Base-by-base conservation (phyloP, 768 basidiomycete genomes). In the Crepidotus variabilis region DNA sequence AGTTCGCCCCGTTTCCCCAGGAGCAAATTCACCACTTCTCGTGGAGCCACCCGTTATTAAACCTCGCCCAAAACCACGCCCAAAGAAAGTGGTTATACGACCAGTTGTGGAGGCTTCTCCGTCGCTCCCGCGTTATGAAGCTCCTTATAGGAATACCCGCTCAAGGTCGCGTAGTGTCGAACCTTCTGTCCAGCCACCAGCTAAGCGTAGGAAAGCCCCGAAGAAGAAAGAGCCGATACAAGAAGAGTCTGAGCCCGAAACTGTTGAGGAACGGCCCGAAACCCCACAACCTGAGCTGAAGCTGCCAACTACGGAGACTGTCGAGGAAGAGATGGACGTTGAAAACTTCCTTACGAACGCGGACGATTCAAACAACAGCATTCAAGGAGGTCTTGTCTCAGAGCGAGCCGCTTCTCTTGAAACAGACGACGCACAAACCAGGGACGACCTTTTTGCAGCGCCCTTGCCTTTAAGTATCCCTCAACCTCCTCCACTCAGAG, bases 61-160 rank as follows among this genome's bases (percentile, higher is more conserved):
- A 24, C 36, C 52, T 28, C 20, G 39, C 50, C 47, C 52, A 47
- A 57, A 33, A 47, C 58, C 55, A 39, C 39, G 49, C n/a, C 50
- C 51, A 20, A 50, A 54, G 22, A 55, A 23, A 22, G 53, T 53
- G 21, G 10, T 28, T 28, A 4, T 8, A 28, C 28, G 4, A 28
- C 28, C 28, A 28, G 4, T 28, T 28, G 28, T 8, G 8, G 28
- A 28, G 28, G 28, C 28, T 28, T 3, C 8, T 28, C 28, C 28
- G 8, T 28, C 28, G 28, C 28, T 8, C 28, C 28, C 28, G 3
- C 28, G 28, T 3, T 28, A 4, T 28, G 51, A 48, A 48, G 63
- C 70, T 45, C 71, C 73, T 9, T 71, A 67, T 58, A 63, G 64
- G 35, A 72, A 72, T 57, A 73, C 73, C 2, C 66, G 75, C 20